phyloP scores from a whole-genome alignment of 169 alveolate species.

The Plasmodium relictum region DNA sequence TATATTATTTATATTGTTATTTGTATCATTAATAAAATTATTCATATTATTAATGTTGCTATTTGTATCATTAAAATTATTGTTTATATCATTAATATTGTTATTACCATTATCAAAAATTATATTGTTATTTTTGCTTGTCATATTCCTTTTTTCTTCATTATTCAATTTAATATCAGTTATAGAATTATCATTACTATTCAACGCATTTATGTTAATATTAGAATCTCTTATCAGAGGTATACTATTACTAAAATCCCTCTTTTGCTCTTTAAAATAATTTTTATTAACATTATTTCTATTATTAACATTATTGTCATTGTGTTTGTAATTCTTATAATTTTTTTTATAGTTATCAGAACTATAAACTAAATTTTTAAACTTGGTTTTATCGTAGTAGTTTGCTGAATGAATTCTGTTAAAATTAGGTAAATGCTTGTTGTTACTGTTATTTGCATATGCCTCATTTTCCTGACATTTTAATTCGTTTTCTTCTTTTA shows the following conservation, averaged over 20 bases:
- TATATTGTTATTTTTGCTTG: neutral
- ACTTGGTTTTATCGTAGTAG: neutral
- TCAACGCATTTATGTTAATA: too few relatives aligned
- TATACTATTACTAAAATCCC: too few relatives aligned
- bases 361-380: neutral
- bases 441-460: neutral
- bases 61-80: neutral
- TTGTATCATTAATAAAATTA: neutral
- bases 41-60: neutral
- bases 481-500: slow-evolving; percentile 12
- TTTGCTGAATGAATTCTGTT: neutral
- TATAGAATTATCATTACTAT: too few relatives aligned
- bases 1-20: neutral
- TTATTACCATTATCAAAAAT: too few relatives aligned
- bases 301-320: neutral
- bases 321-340: neutral
- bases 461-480: neutral
- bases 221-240: too few relatives aligned
- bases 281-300: neutral
- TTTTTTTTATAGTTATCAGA: neutral
- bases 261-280: too few relatives aligned
- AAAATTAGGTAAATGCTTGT: neutral
- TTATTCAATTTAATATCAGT: neutral
- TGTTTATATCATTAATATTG: neutral
- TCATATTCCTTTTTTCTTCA: neutral